phyloP scores from a whole-genome alignment of 1,284 basidiomycete genomes.

The Ceratobasidium sp. region DNA sequence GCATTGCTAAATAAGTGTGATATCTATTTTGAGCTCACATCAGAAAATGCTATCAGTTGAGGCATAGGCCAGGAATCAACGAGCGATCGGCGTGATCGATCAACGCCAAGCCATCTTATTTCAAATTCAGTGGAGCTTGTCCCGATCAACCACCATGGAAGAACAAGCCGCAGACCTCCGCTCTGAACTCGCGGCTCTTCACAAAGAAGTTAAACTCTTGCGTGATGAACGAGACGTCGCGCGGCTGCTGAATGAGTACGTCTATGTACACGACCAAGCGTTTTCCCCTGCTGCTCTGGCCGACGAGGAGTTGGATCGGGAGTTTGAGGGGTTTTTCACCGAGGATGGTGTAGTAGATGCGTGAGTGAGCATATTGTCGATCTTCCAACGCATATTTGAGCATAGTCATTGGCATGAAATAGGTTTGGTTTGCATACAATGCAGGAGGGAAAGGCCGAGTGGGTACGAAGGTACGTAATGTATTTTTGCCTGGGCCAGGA shows the following conservation, averaged over 20 bases:
- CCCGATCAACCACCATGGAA: conserved; percentile 9
- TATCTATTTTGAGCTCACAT: too few relatives aligned
- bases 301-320: conserved; percentile 9
- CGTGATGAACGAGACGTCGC: conserved; percentile 27
- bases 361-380: conserved; percentile 6
- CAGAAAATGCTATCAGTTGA: too few relatives aligned
- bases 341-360: conserved; percentile 27
- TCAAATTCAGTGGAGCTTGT: background rate
- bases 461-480: conserved; percentile 20
- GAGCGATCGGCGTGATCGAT: too few relatives aligned
- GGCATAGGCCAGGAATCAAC: too few relatives aligned
- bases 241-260: conserved; percentile 28
- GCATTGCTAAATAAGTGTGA: too few relatives aligned
- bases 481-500: background rate
- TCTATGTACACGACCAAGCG: conserved; percentile 30
- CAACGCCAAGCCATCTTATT: background rate
- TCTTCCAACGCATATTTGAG: background rate
- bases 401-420: too few relatives aligned
- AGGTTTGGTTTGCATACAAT: conserved; percentile 35
- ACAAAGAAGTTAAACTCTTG: conserved; percentile 16
- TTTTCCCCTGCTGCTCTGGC: conserved; percentile 15
- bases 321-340: conserved; percentile 37
- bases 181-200: conserved; percentile 16
- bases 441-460: conserved; percentile 22
- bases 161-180: conserved; percentile 21